Conservation (phyloP, 177 flowering plant genomes). For the Telopea speciosissima region DNA sequence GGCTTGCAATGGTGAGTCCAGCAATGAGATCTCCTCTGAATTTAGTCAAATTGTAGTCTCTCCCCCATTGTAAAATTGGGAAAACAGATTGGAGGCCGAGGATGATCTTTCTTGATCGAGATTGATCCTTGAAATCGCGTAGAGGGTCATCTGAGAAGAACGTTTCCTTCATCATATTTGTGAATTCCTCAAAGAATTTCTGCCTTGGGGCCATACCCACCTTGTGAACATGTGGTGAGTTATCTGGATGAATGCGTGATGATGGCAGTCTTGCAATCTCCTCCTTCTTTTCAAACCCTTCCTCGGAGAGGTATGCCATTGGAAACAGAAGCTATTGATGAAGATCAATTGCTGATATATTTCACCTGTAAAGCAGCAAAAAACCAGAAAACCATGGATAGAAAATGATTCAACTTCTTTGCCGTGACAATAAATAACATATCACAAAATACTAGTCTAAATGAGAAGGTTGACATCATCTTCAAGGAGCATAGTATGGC, state of each 20-base stretch:
- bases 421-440: background rate
- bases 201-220: conserved; percentile 61
- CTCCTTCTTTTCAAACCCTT: conserved; percentile 31
- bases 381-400: background rate
- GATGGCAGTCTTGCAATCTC: conserved; percentile 34
- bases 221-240: conserved; percentile 38
- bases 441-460: background rate
- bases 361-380: conserved; percentile 17
- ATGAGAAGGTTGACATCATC: background rate
- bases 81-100: conserved; percentile 61
- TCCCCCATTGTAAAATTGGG: conserved; percentile 77
- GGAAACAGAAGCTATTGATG: background rate
- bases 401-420: background rate
- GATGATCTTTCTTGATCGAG: conserved; percentile 47
- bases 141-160: conserved; percentile 75
- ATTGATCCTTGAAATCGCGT: conserved; percentile 63
- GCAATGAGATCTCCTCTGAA: conserved; percentile 73
- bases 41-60: conserved; percentile 43
- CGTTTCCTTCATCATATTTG: conserved; percentile 49
- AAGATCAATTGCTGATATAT: background rate
- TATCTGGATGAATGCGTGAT: conserved; percentile 16
- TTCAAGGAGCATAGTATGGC: background rate
- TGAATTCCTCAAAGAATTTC: conserved; percentile 51
- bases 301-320: conserved; percentile 32
- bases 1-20: conserved; percentile 86